A percentile compares a stretch with the other conserved stretches of the same genome.
These are phyloP conservation scores for Sporothrix globosa DNA, from an alignment of 2,329 filamentous ascomycete genomes.

Conservation along the genomic window DNA sequence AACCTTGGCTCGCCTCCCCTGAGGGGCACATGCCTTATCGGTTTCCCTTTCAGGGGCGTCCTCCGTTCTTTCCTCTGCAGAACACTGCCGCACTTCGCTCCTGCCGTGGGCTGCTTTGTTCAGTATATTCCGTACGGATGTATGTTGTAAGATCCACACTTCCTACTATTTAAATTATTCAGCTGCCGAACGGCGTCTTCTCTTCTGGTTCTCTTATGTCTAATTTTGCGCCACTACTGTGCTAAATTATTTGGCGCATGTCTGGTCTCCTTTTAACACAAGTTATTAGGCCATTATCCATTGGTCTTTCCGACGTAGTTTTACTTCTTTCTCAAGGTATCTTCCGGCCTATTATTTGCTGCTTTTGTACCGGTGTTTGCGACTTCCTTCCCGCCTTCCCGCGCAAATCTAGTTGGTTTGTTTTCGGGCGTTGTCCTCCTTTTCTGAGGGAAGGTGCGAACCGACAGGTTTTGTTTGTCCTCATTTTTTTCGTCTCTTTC, in stretches of 20 bases:
- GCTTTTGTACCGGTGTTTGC: background rate
- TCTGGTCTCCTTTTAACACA: background rate
- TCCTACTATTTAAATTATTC: too few relatives aligned
- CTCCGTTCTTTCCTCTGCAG: background rate
- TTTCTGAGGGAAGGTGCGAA: too few relatives aligned
- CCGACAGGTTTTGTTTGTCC: too few relatives aligned
- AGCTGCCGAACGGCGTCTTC: background rate
- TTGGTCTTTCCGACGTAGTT: too few relatives aligned
- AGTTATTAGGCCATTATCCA: background rate
- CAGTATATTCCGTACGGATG: background rate
- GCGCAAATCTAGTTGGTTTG: too few relatives aligned
- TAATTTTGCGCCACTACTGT: background rate
- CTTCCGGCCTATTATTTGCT: conserved; percentile 7
- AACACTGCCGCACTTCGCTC: background rate
- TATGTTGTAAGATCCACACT: background rate
- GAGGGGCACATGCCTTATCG: background rate
- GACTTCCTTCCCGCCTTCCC: background rate
- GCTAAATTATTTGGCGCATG: background rate
- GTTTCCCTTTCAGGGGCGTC: background rate
- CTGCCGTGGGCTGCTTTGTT: background rate
- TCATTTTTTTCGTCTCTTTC: too few relatives aligned
- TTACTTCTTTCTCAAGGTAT: background rate
- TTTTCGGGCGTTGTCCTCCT: too few relatives aligned
- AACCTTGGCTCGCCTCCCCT: background rate
- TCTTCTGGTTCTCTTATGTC: background rate